Base-by-base conservation (phyloP, 495 filamentous ascomycete species). In the Letharia columbiana region DNA sequence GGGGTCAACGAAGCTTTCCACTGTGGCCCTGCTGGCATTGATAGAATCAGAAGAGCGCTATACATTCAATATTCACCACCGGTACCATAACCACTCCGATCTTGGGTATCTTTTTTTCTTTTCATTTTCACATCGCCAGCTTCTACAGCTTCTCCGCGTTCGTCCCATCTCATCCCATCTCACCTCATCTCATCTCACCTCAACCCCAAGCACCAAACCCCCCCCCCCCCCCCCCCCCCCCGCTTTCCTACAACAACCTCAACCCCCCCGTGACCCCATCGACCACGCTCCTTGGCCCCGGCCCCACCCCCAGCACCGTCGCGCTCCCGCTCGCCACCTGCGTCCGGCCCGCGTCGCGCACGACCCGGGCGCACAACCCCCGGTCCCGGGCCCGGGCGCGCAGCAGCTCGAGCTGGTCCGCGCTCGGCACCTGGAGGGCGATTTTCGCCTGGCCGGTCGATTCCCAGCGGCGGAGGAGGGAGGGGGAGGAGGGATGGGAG, bases 271-370 rank as follows among this genome's bases (percentile, higher is more conserved):
- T 96, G 60, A 98, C 89, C 69, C 85, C 74, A 77, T 98, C 89
- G 23, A 98, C 84, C 60, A 92, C 77, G 69, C 88, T 89, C 82
- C 90, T 92, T 28, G 93, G 95, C 10, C 88, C 94, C 47, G 96
- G 86, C 1, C 90, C 90, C 66, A 98, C 82, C 7, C 95, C 94
- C 49, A 97, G 80, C 42, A 98, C 94, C 6, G 94, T 98, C 72
- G 88, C 82, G 72, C 89, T 95, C 23, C 95, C 92, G 52, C 85
- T 84, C n/a, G 87, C 92, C 77, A 98, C 96, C 85, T 98, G 95
- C 41, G 94, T 98, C 64, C 94, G 83, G 37, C 94, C 94, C n/a
- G 94, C 94, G 81, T 98, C 94, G 71, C 89, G 85, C 60, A 98
- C 91, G 42, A 96, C 86, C 74, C 89, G 86, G 57, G 94, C 89